Conservation (phyloP, 495 filamentous ascomycete species). For the Halenospora varia region DNA sequence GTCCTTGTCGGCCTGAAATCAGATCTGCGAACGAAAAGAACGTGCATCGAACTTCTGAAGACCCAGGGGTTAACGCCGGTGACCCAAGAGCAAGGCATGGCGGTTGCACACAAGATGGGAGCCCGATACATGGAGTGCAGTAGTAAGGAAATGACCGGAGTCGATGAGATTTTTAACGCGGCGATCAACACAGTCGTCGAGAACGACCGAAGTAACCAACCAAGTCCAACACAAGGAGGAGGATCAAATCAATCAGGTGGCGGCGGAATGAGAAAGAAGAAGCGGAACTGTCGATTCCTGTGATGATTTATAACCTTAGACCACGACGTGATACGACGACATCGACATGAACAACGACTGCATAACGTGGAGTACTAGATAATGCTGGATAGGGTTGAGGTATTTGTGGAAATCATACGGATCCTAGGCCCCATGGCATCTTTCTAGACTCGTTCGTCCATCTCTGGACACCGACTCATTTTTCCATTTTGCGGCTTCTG, state of each 20-base stretch:
- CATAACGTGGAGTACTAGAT: constrained; percentile 22
- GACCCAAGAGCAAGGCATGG: constrained; percentile 80
- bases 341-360: constrained; percentile 25
- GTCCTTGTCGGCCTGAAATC: constrained; percentile 95
- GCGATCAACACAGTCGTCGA: constrained; percentile 85
- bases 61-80: constrained; percentile 96
- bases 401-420: constrained; percentile 12
- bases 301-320: constrained; percentile 34
- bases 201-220: constrained; percentile 51
- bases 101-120: constrained; percentile 87
- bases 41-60: constrained; percentile 96
- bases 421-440: constrained; percentile 10
- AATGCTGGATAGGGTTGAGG: constrained; percentile 9
- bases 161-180: constrained; percentile 89
- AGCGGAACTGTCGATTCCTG: constrained; percentile 67
- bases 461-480: constrained; percentile 3
- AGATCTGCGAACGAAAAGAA: constrained; percentile 88
- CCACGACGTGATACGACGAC: constrained; percentile 22
- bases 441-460: constrained; percentile 11
- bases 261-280: constrained; percentile 59
- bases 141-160: constrained; percentile 92
- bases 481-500: constrained; percentile 17
- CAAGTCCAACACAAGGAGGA: constrained; percentile 22
- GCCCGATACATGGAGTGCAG: constrained; percentile 97
- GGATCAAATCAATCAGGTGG: constrained; percentile 3